Base-by-base conservation (phyloP, 495 filamentous ascomycete species). In the Talaromyces ruber region DNA sequence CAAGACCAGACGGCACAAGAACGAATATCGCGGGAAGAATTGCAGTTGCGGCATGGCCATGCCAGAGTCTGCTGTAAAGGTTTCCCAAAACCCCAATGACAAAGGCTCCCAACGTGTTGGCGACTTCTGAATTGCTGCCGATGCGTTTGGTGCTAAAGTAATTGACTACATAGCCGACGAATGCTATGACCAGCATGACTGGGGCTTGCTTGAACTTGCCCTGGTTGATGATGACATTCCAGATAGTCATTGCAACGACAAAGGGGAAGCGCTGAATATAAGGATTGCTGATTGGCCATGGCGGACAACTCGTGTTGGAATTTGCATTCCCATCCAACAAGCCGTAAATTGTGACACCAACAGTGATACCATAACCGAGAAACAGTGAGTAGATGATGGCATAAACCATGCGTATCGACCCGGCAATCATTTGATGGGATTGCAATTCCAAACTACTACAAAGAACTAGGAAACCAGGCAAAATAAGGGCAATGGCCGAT, bases 21-120 rank as follows among this genome's bases (percentile, higher is more conserved):
- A 96, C 91, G 68, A 96, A 95, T 65, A 97, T 96, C n/a, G 88
- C 92, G 0, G 93, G 93, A 2, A 97, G 77, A 71, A 97, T 88
- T 18, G 89, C 88, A 0, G 89, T 89, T 2, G 91, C 92, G 0
- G 93, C 91, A 32, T 95, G 82, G 4, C 90, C 91, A 67, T 93
- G 87, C 67, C 87, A 82, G 14, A 91, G 57, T 6, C 93, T 82
- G 4, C 87, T 88, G 72, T 96, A 96, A 12, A 94, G 62, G 69
- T 97, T 97, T 22, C 90, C 92, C 24, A 91, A 70, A 0, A 95
- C 79, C 21, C 93, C 93, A 45, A 97, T 88, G 2, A 85, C 84
- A 55, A 97, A 84, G 0, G 92, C 92, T 52, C 90, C 92, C 16
- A 96, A 77, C 0, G 90, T 91, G 69, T 86, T 91, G 58, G 87